phyloP scores from a whole-genome alignment of 257 asterid genomes.

The Ilex asprella region DNA sequence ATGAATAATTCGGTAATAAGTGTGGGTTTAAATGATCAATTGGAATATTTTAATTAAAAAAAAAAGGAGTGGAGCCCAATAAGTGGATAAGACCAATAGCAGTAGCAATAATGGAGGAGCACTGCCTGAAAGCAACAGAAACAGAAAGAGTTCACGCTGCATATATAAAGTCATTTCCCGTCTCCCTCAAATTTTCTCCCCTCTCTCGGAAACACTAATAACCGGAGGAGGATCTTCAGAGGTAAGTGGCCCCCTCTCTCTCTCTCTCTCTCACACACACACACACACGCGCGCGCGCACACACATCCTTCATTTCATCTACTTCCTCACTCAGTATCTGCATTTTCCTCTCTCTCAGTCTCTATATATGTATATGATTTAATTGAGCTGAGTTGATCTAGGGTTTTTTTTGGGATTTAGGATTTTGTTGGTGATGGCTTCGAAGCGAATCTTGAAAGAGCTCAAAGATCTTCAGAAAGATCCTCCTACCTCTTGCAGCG shows the following conservation, averaged over 20 bases:
- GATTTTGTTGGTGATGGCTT: slow-evolving; percentile 40
- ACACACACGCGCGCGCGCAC: neutral
- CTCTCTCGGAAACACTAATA: neutral
- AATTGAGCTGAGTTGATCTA: neutral
- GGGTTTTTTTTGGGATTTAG: neutral
- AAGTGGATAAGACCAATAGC: neutral
- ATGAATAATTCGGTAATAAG: too few relatives aligned
- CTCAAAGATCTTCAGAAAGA: slow-evolving; percentile 70
- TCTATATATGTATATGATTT: neutral
- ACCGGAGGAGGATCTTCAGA: neutral
- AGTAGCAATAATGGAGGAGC: neutral
- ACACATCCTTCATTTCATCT: neutral
- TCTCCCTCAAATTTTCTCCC: neutral
- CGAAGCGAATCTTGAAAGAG: slow-evolving; percentile 72
- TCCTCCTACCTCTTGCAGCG: slow-evolving; percentile 78
- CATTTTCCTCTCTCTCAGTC: neutral
- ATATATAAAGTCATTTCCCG: neutral
- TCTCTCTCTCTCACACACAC: neutral
- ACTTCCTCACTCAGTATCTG: too few relatives aligned
- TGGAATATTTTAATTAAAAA: neutral
- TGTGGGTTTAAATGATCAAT: neutral
- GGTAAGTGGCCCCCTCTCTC: neutral
- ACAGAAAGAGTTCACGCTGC: neutral
- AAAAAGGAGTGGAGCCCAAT: neutral
- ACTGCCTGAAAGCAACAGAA: neutral